Evolutionary conservation across 768 basidiomycete genomes (phyloP), one percentile per base, ranked within the genome.

Genomic region (Crucibulum laeve): DNA sequence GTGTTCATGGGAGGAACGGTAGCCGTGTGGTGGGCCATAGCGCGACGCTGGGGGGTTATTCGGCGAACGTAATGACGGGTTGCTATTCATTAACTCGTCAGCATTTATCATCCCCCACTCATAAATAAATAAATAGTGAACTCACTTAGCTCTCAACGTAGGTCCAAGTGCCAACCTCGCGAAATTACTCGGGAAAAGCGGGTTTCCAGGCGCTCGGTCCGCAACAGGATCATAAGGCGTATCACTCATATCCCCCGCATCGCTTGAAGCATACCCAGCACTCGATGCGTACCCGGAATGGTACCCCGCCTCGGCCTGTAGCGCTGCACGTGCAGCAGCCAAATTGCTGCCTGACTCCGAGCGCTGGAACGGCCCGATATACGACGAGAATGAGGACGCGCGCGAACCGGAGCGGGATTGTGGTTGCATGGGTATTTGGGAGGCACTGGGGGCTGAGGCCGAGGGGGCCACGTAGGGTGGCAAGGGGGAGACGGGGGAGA

Each of bases 181-280:
- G 61, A 91, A 94, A 56, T 78, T 87, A 51, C 79, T 84, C 3
- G 87, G 87, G 67, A 94, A 94, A 5, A 91, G 64, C 11, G 89
- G 90, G 50, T 82, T 77, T 0, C 87, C 90, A 1, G 84, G 80
- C 1, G 68, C 71, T 4, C 87, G 73, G 50, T 88, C 86, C 6
- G 4, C 47, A 40, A 38, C 52, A 47, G 47, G 50, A 48, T 42
- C 42, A 22, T 39, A 35, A 42, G 39, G 26, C 35, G 43, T 25
- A 45, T 60, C 54, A 37, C 58, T 55, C 39, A 55, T 28, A 45
- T 65, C 60, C 1, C 60, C 58, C 13, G 56, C 57, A 2, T 63
- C 58, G 49, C 35, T 36, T 17, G 35, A 36, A 10, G 35, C 35
- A 19, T 36, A 36, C 7, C 35, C 35, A 7, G 35, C 8, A n/a